These are phyloP conservation scores for Suillus spraguei DNA, from an alignment of 768 basidiomycete species.

Conservation along the genomic window DNA sequence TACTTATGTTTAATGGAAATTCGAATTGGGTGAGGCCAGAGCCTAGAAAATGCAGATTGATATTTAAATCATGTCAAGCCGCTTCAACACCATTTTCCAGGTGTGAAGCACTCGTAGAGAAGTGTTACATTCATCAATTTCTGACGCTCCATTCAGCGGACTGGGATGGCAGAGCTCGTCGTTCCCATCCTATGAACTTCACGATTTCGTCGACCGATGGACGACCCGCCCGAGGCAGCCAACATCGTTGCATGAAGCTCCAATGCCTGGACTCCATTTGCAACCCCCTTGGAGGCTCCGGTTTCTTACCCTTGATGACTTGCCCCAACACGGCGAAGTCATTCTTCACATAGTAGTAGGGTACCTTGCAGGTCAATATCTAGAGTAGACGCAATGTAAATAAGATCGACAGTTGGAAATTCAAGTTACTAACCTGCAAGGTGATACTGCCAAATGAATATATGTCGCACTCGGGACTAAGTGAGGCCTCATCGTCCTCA, in stretches of 20 bases:
- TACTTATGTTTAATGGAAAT: background rate
- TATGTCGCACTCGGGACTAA: slow-evolving; percentile 39
- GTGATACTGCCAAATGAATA: slow-evolving; percentile 40
- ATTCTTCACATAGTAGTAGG: slow-evolving; percentile 7
- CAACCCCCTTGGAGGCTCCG: background rate
- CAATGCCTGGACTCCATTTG: background rate
- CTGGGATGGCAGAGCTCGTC: background rate
- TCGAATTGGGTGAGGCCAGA: background rate
- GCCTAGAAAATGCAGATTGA: background rate
- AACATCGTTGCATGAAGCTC: slow-evolving; percentile 4
- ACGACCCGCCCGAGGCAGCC: slow-evolving; percentile 1
- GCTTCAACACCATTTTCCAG: background rate
- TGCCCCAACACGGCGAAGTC: background rate
- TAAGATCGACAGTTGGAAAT: background rate
- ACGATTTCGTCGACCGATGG: background rate
- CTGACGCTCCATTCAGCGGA: background rate
- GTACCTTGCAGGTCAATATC: slow-evolving; percentile 12
- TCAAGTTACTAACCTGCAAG: slow-evolving; percentile 9
- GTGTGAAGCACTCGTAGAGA: background rate
- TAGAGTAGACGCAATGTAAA: background rate
- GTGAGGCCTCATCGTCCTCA: background rate
- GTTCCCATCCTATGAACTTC: background rate
- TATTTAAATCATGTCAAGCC: background rate
- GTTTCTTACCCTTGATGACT: background rate
- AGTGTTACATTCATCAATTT: background rate